Evolutionary conservation across 2,329 filamentous ascomycete genomes (phyloP), one percentile per base, ranked within the genome.

Genomic region (Xylariaceae sp.): DNA sequence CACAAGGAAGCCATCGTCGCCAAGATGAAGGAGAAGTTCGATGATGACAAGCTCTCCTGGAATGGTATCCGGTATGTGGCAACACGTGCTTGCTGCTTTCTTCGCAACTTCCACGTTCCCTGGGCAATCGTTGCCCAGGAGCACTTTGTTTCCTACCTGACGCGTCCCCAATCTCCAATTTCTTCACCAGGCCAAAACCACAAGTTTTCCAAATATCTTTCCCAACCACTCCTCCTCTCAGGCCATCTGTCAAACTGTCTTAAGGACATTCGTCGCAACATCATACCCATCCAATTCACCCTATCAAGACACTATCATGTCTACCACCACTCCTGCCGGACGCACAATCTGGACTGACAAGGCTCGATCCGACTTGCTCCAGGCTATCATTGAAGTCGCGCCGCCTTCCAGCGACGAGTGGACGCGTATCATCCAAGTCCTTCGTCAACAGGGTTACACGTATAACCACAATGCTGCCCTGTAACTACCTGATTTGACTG

Each of bases 381-480:
- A 68, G 0, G 62, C 64, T 2, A 54, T 75, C 4, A 52, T 73
- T 10, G 65, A 70, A 1, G 61, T 68, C 41, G 47, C 65, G 18
- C 69, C 67, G 48, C 69, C 70, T 1, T 66, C 42, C 46, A 65
- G 66, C 46, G 62, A 62, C 0, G 32, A 68, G 17, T 63, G 73
- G 57, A 60, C 58, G 1, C 50, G 44, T 1, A 64, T 74, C 31
- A 60, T 68, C 0, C 53, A 56, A 35, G 58, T 58, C 5, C 66
- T 73, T 55, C 57, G 58, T 3, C 46, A 38, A 9, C 64, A 63
- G 49, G 73, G 72, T 11, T 74, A 71, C 36, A 51, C 52, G 4
- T 75, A 72, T 50, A 69, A 64, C 27, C 66, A 56, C 27, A 62
- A 65, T 47, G 72, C 71, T 41, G 69, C 72, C 61, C 65, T 69